Percentiles rank a stretch among this genome's conserved stretches.
Conservation (phyloP, 345 rosid genomes). For the Gossypium arboreum region DNA sequence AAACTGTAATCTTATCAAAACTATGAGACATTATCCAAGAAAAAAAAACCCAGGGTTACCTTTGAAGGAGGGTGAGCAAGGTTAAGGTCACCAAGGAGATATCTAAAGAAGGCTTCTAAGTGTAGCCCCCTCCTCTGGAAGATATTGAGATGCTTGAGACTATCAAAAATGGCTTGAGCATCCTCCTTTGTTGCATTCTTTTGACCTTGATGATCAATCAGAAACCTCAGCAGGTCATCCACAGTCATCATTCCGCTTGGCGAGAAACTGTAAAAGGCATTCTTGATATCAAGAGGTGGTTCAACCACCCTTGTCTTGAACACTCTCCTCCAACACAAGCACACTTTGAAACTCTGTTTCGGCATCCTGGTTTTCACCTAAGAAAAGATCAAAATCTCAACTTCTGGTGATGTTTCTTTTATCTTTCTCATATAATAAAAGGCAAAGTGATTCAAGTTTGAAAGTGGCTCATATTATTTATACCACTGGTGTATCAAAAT, state of each 20-base stretch:
- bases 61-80: conserved; percentile 20
- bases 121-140: conserved; percentile 47
- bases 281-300: conserved; percentile 42
- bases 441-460: background rate
- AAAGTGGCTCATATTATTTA: no score
- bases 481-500: no score
- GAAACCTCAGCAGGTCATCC: conserved; percentile 37
- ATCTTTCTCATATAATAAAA: background rate
- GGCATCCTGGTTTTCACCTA: background rate
- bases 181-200: conserved; percentile 31
- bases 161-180: conserved; percentile 46
- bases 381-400: background rate
- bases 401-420: no score
- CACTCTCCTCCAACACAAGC: conserved; percentile 49
- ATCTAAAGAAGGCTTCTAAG: conserved; percentile 48
- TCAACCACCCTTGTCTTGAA: conserved; percentile 34
- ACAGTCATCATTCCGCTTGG: conserved; percentile 37
- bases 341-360: conserved; percentile 33
- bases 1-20: background rate
- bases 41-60: conserved; percentile 20
- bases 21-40: background rate
- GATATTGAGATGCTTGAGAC: conserved; percentile 46
- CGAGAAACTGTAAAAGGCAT: conserved; percentile 34
- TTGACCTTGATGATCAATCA: conserved; percentile 40
- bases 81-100: conserved; percentile 52